Conservation (phyloP, 768 basidiomycete genomes). For the Dioszegia aurantiaca region DNA sequence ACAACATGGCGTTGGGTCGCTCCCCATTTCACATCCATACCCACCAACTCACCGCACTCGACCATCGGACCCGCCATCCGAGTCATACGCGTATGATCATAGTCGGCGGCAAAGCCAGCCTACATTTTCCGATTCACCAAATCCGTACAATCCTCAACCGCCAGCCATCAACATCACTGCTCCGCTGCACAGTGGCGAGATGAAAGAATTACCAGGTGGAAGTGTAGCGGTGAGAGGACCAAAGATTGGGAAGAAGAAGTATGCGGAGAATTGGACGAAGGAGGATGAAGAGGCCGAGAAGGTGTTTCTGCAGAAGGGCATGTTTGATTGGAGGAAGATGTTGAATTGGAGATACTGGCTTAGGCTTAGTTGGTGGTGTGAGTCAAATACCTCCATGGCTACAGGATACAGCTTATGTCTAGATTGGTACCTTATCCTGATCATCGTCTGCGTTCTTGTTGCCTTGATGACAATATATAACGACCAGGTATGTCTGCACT, state of each 20-base stretch:
- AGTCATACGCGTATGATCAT: slow-evolving; percentile 19
- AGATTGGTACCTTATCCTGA: slow-evolving; percentile 34
- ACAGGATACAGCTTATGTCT: slow-evolving; percentile 4
- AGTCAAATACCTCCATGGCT: slow-evolving; percentile 7
- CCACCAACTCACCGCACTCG: slow-evolving; percentile 23
- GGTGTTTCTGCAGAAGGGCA: slow-evolving; percentile 41
- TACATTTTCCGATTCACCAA: not conserved
- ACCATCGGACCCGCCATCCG: slow-evolving; percentile 4
- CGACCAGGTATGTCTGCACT: slow-evolving; percentile 28
- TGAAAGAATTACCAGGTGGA: not conserved
- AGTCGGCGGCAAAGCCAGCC: slow-evolving; percentile 13
- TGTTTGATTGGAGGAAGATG: slow-evolving; percentile 46
- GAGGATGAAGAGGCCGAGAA: slow-evolving; percentile 44
- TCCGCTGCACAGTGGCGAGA: not conserved
- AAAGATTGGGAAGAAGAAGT: slow-evolving; percentile 14
- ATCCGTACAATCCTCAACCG: not conserved
- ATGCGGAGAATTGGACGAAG: slow-evolving; percentile 30
- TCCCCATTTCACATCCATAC: slow-evolving; percentile 29
- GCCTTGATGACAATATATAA: slow-evolving; percentile 41
- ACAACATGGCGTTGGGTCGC: not conserved
- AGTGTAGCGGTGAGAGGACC: not conserved
- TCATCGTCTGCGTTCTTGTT: slow-evolving; percentile 34
- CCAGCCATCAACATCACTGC: not conserved
- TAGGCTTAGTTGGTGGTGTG: slow-evolving; percentile 49
- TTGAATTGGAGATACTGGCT: slow-evolving; percentile 49